Base-by-base conservation (phyloP, 1,284 basidiomycete species). In the Pseudozyma sp. region DNA sequence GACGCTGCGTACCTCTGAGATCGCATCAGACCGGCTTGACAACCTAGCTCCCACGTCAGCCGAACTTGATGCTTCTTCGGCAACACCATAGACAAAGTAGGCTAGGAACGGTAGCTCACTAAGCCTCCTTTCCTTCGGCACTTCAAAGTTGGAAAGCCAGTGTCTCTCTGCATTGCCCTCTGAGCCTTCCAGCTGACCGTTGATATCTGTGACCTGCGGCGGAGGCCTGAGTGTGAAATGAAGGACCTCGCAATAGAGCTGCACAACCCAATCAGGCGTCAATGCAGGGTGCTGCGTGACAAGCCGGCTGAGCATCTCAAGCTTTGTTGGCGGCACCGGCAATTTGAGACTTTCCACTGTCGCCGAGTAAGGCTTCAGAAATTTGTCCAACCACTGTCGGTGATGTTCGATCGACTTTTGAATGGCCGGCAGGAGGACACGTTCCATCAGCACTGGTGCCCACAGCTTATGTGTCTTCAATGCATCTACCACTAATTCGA, bases 291-390 rank as follows among this genome's bases (percentile, higher is more conserved):
- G 52, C 12, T 44, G 21, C 40, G 25, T 35, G 25, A 54, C 19
- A 16, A 54, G 52, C 14, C 13, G 18, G 7, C 44, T 36, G 14
- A 54, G 52, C 25, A 54, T 54, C 25, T 31, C 12, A 19, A 18
- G 21, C 42, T 54, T 54, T 16, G n/a, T 16, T 9, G 52, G 52
- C 9, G 52, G 52, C 11, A 54, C 52, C n/a, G 52, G 42, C 7
- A 54, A 25, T 5, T 10, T 21, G 5, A 54, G 40, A 18, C 16
- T 54, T 12, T 54, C 34, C 3, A 21, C n/a, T 10, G 52, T 44
- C 11, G 19, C 19, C 19, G 25, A 25, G 42, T 31, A 34, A 13
- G n/a, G 40, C 14, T 31, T 13, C 40, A 54, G 21, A 16, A 54
- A 54, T 2, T 14, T 16, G 25, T 54, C 25, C 14, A 54, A 31